These are phyloP conservation scores for Ogataea glucozyma DNA, from an alignment of 805 yeast species.

Conservation along the genomic window DNA sequence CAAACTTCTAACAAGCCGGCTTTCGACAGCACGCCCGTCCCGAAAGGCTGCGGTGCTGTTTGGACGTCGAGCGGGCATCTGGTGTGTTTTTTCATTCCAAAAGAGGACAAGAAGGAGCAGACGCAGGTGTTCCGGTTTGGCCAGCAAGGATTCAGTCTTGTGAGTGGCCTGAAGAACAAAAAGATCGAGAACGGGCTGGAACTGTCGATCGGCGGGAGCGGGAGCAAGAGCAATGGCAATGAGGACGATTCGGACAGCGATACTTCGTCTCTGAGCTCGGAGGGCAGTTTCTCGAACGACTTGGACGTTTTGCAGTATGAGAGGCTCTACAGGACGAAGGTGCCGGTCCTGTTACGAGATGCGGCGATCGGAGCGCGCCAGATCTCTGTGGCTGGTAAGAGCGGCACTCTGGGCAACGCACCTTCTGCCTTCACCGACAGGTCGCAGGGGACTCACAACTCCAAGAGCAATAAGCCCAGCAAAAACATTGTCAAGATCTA, in stretches of 20 bases:
- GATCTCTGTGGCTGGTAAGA: conserved; percentile 27
- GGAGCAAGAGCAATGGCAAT: conserved; percentile 22
- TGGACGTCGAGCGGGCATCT: conserved; percentile 82
- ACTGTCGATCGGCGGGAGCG: conserved; percentile 12
- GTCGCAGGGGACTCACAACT: conserved; percentile 30
- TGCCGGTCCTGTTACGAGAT: conserved; percentile 51
- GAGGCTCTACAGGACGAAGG: conserved; percentile 47
- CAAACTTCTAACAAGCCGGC: conserved; percentile 29
- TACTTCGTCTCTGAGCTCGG: conserved; percentile 37
- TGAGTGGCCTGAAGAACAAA: conserved; percentile 32
- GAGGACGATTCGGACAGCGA: conserved; percentile 35
- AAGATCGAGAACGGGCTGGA: conserved; percentile 27
- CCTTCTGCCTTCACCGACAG: conserved; percentile 43
- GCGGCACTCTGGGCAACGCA: conserved; percentile 30
- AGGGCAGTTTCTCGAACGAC: conserved; percentile 65
- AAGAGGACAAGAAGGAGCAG: conserved; percentile 43
- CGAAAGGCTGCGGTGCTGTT: conserved; percentile 89
- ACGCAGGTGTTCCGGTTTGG: conserved; percentile 48
- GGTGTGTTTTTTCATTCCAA: conserved; percentile 78
- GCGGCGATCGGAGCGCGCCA: conserved; percentile 32
- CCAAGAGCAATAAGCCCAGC: conserved; percentile 27
- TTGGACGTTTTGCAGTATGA: conserved; percentile 67
- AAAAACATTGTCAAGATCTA: conserved; percentile 61
- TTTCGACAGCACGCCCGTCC: conserved; percentile 84
- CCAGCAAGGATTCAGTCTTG: conserved; percentile 53